Evolutionary conservation across 371 early-diverging fungal genomes (phyloP), one percentile per base, ranked within the genome.

Genomic region (Zychaea mexicana): DNA sequence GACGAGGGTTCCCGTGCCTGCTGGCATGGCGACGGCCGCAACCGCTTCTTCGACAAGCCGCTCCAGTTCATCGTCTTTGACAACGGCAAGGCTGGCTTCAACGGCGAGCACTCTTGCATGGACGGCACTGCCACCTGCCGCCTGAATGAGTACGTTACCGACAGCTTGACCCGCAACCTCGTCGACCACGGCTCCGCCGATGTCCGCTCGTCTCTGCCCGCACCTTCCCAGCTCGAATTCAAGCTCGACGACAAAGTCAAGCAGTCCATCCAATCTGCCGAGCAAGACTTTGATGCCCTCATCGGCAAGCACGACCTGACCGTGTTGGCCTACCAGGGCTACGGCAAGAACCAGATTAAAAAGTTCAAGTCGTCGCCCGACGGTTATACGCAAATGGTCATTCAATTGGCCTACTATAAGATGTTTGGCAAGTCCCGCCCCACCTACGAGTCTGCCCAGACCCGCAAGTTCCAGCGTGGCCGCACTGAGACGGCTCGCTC

Each of bases 51-150:
- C 74, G 98, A 97, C 83, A 97, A 96, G 79, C 82, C 94, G 19
- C 79, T 92, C 57, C 95, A 97, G 79, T 94, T 97, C 61, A 91
- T 97, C 73, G 91, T 96, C 45, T 95, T 91, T 77, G 96, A 96
- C 36, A 96, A 98, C 79, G 97, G 96, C 67, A 93, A 90, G 77
- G 96, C 96, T 56, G 98, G 97, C 33, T 95, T 96, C 85, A 85
- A 87, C 61, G 96, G 94, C 60, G 98, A 98, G 87, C 98, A 98
- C 80, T 94, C 95, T 57, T 92, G 91, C 81, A 96, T 96, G 96
- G 98, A 98, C 69, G 98, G 94, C 59, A 97, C 96, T 27, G 92
- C 95, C 26, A 94, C 96, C 21, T 79, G 84, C 69, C 89, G 94
- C 53, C 75, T 96, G 81, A 82, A 82, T 71, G 91, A 91, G 67